Evolutionary conservation across 2,329 filamentous ascomycete genomes (phyloP).

Genomic region (Zymoseptoria crescenta): DNA sequence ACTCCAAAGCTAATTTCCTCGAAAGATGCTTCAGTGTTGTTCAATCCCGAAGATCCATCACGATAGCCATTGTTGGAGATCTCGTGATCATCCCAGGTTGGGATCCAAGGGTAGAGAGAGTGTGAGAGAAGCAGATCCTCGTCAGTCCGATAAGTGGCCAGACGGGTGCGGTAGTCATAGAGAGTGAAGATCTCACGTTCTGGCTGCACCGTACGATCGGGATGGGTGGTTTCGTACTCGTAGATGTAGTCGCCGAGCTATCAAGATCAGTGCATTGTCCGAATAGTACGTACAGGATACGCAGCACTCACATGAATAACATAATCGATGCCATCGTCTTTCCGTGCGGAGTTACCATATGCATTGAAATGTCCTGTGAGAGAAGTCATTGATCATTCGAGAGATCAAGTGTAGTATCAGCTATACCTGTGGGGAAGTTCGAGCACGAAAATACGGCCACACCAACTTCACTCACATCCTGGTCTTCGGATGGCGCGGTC

Average conservation of each 20-base stretch:
- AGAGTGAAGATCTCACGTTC: conserved; percentile 34
- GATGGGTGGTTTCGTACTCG: conserved; percentile 32
- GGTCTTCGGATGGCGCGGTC: conserved; percentile 17
- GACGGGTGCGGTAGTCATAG: conserved; percentile 39
- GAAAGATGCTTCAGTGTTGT: conserved; percentile 39
- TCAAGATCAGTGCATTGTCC: conserved; percentile 17
- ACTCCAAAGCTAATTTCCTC: conserved; percentile 28
- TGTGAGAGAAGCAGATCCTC: conserved; percentile 34
- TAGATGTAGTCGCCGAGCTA: conserved; percentile 39
- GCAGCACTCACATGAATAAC: conserved; percentile 21
- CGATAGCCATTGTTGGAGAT: conserved; percentile 36
- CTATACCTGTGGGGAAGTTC: conserved; percentile 15
- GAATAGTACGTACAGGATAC: not conserved
- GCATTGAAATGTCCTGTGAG: conserved; percentile 21
- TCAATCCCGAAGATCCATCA: conserved; percentile 33
- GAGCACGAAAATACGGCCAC: conserved; percentile 23
- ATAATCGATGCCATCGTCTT: conserved; percentile 33
- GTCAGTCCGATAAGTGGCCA: conserved; percentile 36
- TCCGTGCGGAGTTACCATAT: conserved; percentile 22
- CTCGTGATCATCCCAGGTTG: conserved; percentile 34
- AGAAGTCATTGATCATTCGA: too few species aligned
- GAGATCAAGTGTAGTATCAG: not conserved
- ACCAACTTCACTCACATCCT: conserved; percentile 18
- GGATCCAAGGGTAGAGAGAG: conserved; percentile 37
- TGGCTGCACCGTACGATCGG: conserved; percentile 25